These are phyloP conservation scores for Conringia planisiliqua DNA, from an alignment of 345 rosid species.

Conservation along the genomic window DNA sequence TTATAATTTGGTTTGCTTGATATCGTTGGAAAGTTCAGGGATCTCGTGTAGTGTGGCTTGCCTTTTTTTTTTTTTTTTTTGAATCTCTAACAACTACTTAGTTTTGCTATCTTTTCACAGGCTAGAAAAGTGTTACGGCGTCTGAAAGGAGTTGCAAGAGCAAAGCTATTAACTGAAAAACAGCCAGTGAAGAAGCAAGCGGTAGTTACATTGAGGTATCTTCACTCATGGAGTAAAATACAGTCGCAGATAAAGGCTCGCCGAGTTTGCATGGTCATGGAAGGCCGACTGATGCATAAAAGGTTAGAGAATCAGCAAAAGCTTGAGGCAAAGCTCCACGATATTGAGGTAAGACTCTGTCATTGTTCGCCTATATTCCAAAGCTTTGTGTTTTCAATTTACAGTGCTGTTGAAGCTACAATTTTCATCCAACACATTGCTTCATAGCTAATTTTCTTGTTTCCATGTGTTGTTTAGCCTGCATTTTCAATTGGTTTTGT, in stretches of 20 bases:
- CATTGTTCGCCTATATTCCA: background rate
- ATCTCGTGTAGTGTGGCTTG: background rate
- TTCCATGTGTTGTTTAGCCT: background rate
- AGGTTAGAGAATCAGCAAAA: constrained; percentile 85
- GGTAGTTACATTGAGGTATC: constrained; percentile 49
- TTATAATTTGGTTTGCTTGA: too few species aligned
- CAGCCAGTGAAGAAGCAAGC: constrained; percentile 64
- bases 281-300: constrained; percentile 69
- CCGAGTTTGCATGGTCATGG: constrained; percentile 73
- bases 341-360: constrained; percentile 54
- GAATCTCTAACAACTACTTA: background rate
- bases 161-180: constrained; percentile 47
- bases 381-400: background rate
- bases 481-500: background rate
- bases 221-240: constrained; percentile 84
- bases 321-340: constrained; percentile 91
- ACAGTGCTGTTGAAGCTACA: background rate
- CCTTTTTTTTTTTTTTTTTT: too few species aligned
- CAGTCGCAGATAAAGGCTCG: constrained; percentile 71
- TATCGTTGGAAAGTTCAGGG: background rate
- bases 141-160: constrained; percentile 57
- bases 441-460: background rate
- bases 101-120: constrained; percentile 33
- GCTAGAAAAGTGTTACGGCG: constrained; percentile 69
- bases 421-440: background rate